Conservation (phyloP, 345 rosid genomes). For the Pistacia vera region DNA sequence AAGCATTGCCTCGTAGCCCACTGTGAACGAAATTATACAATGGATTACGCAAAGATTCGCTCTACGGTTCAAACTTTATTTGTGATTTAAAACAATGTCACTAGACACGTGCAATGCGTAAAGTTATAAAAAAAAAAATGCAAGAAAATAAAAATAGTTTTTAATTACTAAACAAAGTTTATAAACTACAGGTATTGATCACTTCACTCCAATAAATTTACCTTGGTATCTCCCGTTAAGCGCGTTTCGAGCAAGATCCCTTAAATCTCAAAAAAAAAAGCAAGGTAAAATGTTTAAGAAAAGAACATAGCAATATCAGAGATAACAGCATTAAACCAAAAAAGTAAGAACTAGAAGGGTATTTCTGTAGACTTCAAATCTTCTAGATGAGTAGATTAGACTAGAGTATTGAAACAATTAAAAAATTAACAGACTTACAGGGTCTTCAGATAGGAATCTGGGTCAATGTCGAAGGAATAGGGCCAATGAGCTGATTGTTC, state of each 20-base stretch:
- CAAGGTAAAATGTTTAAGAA: too few species aligned
- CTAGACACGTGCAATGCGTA: neutral
- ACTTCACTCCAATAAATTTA: conserved; percentile 96
- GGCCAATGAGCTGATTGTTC: conserved; percentile 83
- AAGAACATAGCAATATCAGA: neutral
- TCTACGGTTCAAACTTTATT: neutral
- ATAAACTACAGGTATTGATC: conserved; percentile 77
- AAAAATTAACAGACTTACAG: conserved; percentile 49
- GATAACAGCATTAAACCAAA: too few species aligned
- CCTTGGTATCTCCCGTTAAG: conserved; percentile 85
- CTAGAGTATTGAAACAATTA: too few species aligned
- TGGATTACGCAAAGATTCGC: neutral
- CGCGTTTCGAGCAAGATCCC: conserved; percentile 88
- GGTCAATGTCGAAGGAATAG: conserved; percentile 88
- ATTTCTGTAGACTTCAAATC: too few species aligned
- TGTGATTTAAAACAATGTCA: neutral
- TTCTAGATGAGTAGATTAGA: neutral
- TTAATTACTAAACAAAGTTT: too few species aligned
- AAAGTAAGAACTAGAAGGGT: neutral
- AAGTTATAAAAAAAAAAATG: too few species aligned
- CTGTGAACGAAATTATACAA: conserved; percentile 31
- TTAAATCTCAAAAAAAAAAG: conserved; percentile 14
- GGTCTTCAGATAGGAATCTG: conserved; percentile 83
- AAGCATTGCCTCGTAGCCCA: conserved; percentile 79
- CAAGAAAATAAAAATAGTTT: too few species aligned